Percentiles rank a stretch among this genome's conserved stretches.
These are phyloP conservation scores for Hippophae tibetana DNA, from an alignment of 306 rosid genomes.

Conservation along the genomic window DNA sequence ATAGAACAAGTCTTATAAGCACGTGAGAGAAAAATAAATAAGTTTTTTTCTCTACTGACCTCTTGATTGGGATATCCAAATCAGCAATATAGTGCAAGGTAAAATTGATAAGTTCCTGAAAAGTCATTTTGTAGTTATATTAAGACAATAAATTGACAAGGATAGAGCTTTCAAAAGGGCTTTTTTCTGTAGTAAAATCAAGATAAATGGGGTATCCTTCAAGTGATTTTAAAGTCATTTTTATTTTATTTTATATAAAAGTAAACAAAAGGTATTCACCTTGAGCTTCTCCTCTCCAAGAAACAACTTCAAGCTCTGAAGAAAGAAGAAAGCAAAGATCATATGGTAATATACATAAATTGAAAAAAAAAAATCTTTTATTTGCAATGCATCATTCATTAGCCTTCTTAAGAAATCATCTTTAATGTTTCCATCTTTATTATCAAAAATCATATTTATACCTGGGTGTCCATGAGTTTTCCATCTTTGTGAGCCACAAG, in stretches of 20 bases:
- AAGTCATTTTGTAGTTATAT: constrained; percentile 7
- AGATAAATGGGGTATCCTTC: neutral
- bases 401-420: too few species aligned
- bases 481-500: constrained; percentile 89
- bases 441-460: constrained; percentile 9
- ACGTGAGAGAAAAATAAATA: neutral
- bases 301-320: constrained; percentile 63
- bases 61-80: constrained; percentile 86
- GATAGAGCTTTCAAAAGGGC: neutral
- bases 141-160: constrained; percentile 6
- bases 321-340: constrained; percentile 15
- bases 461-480: constrained; percentile 75
- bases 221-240: neutral
- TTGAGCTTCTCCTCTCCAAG: constrained; percentile 74
- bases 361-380: neutral
- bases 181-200: neutral
- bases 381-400: too few species aligned
- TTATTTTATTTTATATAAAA: neutral
- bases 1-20: constrained; percentile 1
- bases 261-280: constrained; percentile 28
- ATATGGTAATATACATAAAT: constrained; percentile 4
- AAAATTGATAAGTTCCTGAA: constrained; percentile 77
- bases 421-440: too few species aligned
- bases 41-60: constrained; percentile 34
- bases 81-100: constrained; percentile 87